Percentiles rank a stretch among this genome's conserved stretches.
phyloP scores from a whole-genome alignment of 176 grass and related monocot species.

The Neostapfia colusana region DNA sequence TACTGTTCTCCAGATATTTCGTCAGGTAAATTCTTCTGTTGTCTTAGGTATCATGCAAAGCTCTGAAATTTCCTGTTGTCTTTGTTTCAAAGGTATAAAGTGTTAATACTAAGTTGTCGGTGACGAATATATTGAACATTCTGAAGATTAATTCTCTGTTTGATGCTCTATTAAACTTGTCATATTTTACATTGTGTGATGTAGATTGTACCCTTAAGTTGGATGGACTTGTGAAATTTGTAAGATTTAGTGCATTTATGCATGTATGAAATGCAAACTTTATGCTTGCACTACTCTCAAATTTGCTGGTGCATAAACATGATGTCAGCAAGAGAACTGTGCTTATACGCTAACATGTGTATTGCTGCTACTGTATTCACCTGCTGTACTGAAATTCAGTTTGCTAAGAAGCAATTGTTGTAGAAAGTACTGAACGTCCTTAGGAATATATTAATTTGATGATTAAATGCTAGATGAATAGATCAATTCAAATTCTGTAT shows the following conservation, averaged over 20 bases:
- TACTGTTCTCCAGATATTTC: slow-evolving; percentile 85
- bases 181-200: neutral
- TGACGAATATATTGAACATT: neutral
- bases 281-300: neutral
- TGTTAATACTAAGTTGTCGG: neutral
- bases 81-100: neutral
- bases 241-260: neutral
- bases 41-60: slow-evolving; percentile 9
- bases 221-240: neutral
- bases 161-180: neutral
- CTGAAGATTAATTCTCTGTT: neutral
- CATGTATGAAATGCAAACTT: neutral
- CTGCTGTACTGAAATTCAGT: neutral
- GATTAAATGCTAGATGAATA: neutral
- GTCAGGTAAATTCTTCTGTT: slow-evolving; percentile 51
- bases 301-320: neutral
- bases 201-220: neutral
- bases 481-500: too few species aligned
- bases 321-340: neutral
- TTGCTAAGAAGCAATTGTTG: neutral
- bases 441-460: neutral
- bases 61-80: neutral
- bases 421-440: neutral
- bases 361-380: neutral
- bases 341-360: neutral